Evolutionary conservation across 2,329 filamentous ascomycete species (phyloP), one percentile per base, ranked within the genome.

Genomic region (Neonectria faginata): DNA sequence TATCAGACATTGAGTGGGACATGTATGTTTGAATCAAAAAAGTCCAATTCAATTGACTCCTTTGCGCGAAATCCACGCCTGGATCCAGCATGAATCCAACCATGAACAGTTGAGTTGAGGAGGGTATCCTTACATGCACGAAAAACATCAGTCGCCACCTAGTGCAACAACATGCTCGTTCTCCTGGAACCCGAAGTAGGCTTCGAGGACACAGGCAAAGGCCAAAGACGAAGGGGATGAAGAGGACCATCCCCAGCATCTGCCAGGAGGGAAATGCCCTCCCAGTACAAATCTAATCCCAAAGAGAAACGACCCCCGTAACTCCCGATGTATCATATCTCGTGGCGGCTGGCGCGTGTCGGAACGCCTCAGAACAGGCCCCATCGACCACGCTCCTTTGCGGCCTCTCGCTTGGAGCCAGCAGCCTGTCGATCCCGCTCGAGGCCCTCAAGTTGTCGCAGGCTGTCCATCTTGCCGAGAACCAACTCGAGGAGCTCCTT

Each of bases 401-500:
- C 76, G 22, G 61, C 59, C 25, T 77, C 74, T 74, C 72, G 67
- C 33, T 71, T 67, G 33, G 67, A 60, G 16, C 52, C 57, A 9
- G 62, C 31, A 9, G 62, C 67, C 54, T 73, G 75, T 20, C 83
- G 81, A 31, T 88, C 84, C 74, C 89, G 88, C 69, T 91, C 91
- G 58, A 91, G 84, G 10, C 91, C 90, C 74, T 98, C 94, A 9
- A 99, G 83, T 74, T 94, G 91, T 64, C 92, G 86, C 73, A 99
- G 80, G 62, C 92, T 91, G 77, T 98, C 94, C 88, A 99, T 98
- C 85, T 99, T 98, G 77, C 93, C 91, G 31, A 99, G 84, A 5
- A 97, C 96, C 60, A 97, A 84, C 81, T 99, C 95, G 5, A 99
- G 86, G 64, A 97, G 84, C 74, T 97, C 94, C 80, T 99, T 99